Evolutionary conservation across 2,329 filamentous ascomycete species (phyloP).

Genomic region (Blastomyces emzantsi): DNA sequence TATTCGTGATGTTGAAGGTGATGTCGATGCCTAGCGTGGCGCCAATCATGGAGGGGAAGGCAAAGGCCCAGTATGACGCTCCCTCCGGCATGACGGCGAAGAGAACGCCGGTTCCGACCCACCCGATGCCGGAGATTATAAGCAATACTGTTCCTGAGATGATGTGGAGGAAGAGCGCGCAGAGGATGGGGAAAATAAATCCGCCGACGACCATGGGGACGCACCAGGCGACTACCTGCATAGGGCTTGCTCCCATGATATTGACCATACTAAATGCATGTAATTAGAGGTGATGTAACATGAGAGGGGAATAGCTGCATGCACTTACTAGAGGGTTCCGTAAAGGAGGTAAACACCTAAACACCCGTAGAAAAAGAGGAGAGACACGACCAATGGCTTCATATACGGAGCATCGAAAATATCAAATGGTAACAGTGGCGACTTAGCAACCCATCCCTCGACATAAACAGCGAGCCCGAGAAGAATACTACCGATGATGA

Average conservation of each 20-base stretch:
- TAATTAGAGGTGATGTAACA: background rate
- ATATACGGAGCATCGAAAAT: conserved; percentile 63
- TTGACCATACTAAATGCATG: conserved; percentile 45
- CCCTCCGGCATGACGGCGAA: conserved; percentile 54
- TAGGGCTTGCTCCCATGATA: conserved; percentile 49
- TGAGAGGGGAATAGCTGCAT: background rate
- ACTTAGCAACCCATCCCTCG: conserved; percentile 59
- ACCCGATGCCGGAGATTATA: conserved; percentile 52
- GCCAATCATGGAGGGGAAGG: conserved; percentile 56
- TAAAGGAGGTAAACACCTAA: conserved; percentile 63
- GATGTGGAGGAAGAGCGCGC: conserved; percentile 59
- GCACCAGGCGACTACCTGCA: conserved; percentile 61
- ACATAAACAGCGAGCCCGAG: conserved; percentile 57
- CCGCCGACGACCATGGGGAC: conserved; percentile 60
- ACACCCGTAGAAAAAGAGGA: conserved; percentile 60
- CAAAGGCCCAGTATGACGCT: conserved; percentile 60
- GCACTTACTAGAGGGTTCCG: conserved; percentile 54
- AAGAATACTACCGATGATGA: conserved; percentile 54
- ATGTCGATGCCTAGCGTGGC: conserved; percentile 67
- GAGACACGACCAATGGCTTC: conserved; percentile 50
- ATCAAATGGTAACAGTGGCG: conserved; percentile 60
- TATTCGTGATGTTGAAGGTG: conserved; percentile 63
- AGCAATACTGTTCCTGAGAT: conserved; percentile 56
- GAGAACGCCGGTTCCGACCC: conserved; percentile 49
- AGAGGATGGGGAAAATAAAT: conserved; percentile 52